A percentile compares a stretch with the other conserved stretches of the same genome.
phyloP scores from a whole-genome alignment of 176 grass and related monocot species.

The Triticum monococcum region DNA sequence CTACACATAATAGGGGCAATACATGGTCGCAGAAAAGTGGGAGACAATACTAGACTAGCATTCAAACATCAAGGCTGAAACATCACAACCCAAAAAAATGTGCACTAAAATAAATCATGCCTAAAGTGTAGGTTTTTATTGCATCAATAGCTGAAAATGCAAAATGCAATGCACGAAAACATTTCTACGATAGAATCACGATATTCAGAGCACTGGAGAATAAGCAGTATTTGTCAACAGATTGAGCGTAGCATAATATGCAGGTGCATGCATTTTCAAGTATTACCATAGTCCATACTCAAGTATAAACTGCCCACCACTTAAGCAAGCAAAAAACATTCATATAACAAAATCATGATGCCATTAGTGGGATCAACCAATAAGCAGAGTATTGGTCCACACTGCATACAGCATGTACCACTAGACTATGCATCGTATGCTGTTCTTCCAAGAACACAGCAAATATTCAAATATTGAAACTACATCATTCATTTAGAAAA shows the following conservation, averaged over 20 bases:
- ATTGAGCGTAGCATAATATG: not conserved
- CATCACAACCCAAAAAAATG: not conserved
- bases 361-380: slow-evolving; percentile 37
- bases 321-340: not conserved
- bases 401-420: slow-evolving; percentile 40
- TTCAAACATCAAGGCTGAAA: not conserved
- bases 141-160: not conserved
- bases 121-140: not conserved
- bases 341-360: not conserved
- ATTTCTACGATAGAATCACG: not conserved
- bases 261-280: not conserved
- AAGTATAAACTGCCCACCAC: not conserved
- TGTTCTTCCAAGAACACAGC: not conserved
- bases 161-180: not conserved
- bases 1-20: too few species aligned
- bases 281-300: not conserved
- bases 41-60: not conserved
- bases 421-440: slow-evolving; percentile 42
- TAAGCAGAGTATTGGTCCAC: slow-evolving; percentile 40
- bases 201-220: not conserved
- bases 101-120: not conserved
- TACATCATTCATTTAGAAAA: not conserved
- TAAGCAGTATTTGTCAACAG: not conserved
- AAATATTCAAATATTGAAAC: not conserved
- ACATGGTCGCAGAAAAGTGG: too few species aligned